Evolutionary conservation across 192 early-diverging fungal genomes (phyloP), one percentile per base, ranked within the genome.

Genomic region (Umbelopsis sp.): DNA sequence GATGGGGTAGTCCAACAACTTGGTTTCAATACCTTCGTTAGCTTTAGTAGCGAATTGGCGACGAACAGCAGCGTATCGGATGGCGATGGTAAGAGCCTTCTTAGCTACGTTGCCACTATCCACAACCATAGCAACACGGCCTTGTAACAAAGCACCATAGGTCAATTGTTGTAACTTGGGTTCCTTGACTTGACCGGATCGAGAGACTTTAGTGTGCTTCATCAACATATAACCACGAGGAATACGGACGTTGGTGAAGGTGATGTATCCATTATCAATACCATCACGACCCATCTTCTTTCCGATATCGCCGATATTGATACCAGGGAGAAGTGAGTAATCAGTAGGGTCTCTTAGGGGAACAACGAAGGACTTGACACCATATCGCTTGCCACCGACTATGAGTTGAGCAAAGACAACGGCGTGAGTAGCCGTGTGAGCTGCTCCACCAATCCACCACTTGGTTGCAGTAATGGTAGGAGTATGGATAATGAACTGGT

Each of bases 381-480:
- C 95, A 74, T 95, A 90, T 50, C 83, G 73, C 77, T 92, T 91
- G 66, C 89, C 91, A 53, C 89, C 90, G 46, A 95, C 91, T 30
- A 91, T 78, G 35, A 95, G 86, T 81, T 94, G 92, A 13, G 94
- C 94, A 74, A 93, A 95, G 9, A 93, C 90, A 18, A 89, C 84
- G 45, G 87, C 83, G 79, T 92, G 91, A 2, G 93, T 94, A 45
- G 93, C 93, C 11, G 91, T 91, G 72, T 94, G 92, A n/a, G 94
- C 95, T 16, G 95, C 95, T 65, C 93, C 93, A 71, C 95, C 95
- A 77, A 97, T 97, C 95, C 95, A 97, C 95, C 95, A 97, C 81
- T 97, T 95, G 49, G 94, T 97, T 33, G 92, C 89, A 11, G 89
- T 89, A 20, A 92, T 70, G 9, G 88, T 87, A 12, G 91, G 91